phyloP scores from a whole-genome alignment of 2,329 filamentous ascomycete species.

The Stromatinia cepivora region DNA sequence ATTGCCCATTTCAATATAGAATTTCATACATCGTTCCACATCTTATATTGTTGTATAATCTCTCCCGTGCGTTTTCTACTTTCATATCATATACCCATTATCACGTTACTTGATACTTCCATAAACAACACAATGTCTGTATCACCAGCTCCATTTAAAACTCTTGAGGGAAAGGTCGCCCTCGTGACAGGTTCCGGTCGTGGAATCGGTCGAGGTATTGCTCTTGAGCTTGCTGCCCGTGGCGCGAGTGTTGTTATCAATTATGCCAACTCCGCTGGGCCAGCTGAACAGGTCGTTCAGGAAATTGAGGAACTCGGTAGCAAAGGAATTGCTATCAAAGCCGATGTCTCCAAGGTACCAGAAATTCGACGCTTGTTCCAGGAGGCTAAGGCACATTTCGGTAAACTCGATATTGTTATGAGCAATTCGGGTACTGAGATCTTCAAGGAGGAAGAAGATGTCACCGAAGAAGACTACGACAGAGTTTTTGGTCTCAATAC shows the following conservation, averaged over 20 bases:
- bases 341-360: constrained; percentile 57
- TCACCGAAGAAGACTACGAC: constrained; percentile 37
- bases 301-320: constrained; percentile 54
- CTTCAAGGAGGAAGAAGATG: constrained; percentile 35
- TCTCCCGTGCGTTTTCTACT: not conserved
- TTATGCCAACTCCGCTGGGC: constrained; percentile 56
- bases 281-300: constrained; percentile 57
- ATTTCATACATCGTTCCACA: not conserved
- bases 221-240: constrained; percentile 43
- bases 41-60: not conserved
- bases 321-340: constrained; percentile 55
- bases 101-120: not conserved
- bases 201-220: constrained; percentile 64
- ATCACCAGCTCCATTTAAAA: constrained; percentile 20
- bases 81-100: constrained; percentile 13
- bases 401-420: constrained; percentile 37
- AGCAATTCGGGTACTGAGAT: constrained; percentile 39
- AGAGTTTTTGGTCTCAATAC: constrained; percentile 64
- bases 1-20: not conserved
- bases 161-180: constrained; percentile 63
- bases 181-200: constrained; percentile 82
- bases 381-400: constrained; percentile 35
- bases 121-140: constrained; percentile 12
- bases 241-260: constrained; percentile 54
- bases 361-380: constrained; percentile 35